A percentile compares a stretch with the other conserved stretches of the same genome.
These are phyloP conservation scores for Hypoxylon sp. DNA, from an alignment of 2,329 filamentous ascomycete genomes.

Conservation along the genomic window DNA sequence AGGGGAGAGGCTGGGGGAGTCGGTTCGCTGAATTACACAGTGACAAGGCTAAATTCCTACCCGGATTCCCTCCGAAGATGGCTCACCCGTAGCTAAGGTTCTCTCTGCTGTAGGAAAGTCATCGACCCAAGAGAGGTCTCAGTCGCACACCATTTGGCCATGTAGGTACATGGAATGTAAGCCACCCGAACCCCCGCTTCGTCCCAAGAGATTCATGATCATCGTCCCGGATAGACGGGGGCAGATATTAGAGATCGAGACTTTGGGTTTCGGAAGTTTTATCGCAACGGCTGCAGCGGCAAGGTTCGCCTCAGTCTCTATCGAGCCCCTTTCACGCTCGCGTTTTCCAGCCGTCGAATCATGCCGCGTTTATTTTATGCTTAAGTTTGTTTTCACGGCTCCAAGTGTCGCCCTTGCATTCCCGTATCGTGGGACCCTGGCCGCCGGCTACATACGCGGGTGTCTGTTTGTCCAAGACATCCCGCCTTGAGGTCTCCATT, in stretches of 20 bases:
- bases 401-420: constrained; percentile 36
- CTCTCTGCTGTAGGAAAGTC: constrained; percentile 17
- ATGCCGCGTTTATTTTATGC: constrained; percentile 35
- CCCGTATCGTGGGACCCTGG: constrained; percentile 34
- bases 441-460: constrained; percentile 23
- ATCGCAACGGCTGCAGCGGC: constrained; percentile 38
- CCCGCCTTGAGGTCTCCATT: background rate
- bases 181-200: constrained; percentile 14
- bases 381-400: constrained; percentile 34
- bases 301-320: constrained; percentile 32
- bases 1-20: constrained; percentile 15
- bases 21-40: constrained; percentile 22
- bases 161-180: constrained; percentile 16
- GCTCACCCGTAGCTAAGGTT: constrained; percentile 19
- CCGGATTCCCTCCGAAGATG: constrained; percentile 16
- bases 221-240: constrained; percentile 17
- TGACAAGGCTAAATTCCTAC: constrained; percentile 29
- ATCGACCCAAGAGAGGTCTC: constrained; percentile 25
- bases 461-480: constrained; percentile 18
- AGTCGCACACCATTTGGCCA: constrained; percentile 23
- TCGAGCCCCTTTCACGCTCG: constrained; percentile 21
- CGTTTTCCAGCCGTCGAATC: constrained; percentile 28
- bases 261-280: constrained; percentile 38
- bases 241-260: constrained; percentile 15
- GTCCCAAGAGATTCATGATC: constrained; percentile 31